phyloP scores from a whole-genome alignment of 192 early-diverging fungal species.

The Backusella mclennaniae region DNA sequence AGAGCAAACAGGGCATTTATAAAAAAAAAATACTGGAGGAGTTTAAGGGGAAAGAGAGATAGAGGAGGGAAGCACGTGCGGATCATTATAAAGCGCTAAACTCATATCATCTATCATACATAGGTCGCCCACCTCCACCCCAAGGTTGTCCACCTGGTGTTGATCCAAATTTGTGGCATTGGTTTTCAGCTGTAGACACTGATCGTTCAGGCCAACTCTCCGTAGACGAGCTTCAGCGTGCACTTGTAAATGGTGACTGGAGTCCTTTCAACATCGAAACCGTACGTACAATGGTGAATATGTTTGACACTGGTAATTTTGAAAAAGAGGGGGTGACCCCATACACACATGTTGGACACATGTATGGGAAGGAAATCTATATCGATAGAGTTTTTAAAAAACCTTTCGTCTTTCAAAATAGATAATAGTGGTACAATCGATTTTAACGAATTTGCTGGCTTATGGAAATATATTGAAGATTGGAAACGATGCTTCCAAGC shows the following conservation, averaged over 20 bases:
- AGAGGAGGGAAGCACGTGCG: background rate
- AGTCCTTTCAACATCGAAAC: slow-evolving; percentile 82
- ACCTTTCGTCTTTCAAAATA: slow-evolving; percentile 18
- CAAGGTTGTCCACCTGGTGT: slow-evolving; percentile 32
- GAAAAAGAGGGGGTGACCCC: background rate
- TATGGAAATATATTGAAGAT: slow-evolving; percentile 82
- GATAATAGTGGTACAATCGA: slow-evolving; percentile 76
- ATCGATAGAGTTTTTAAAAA: background rate
- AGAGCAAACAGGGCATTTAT: background rate
- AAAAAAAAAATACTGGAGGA: background rate
- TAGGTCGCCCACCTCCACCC: slow-evolving; percentile 10
- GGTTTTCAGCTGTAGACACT: slow-evolving; percentile 62
- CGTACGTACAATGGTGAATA: slow-evolving; percentile 76
- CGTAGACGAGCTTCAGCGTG: slow-evolving; percentile 67
- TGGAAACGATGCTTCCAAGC: slow-evolving; percentile 80
- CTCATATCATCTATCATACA: background rate
- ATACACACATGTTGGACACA: background rate
- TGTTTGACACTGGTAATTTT: slow-evolving; percentile 67
- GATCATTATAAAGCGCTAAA: background rate
- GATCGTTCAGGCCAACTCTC: slow-evolving; percentile 71
- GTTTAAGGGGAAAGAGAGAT: background rate
- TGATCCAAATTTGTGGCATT: slow-evolving; percentile 38
- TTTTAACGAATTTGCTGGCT: slow-evolving; percentile 75
- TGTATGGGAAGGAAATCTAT: background rate
- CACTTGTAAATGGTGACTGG: slow-evolving; percentile 78